phyloP scores from a whole-genome alignment of 495 filamentous ascomycete genomes.

The Talaromyces trachyspermus region DNA sequence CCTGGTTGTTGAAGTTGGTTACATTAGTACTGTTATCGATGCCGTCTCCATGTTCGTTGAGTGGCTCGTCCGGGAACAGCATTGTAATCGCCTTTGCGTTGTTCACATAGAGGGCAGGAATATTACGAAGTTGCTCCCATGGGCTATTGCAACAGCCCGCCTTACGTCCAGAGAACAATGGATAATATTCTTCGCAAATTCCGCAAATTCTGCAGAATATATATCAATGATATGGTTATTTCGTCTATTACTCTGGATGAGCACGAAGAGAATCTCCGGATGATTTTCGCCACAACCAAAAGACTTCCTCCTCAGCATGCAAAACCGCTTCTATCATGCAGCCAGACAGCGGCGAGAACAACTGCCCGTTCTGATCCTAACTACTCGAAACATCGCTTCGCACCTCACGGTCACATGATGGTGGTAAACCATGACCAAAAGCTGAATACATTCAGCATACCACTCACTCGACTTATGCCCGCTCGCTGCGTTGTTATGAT shows the following conservation, averaged over 20 bases:
- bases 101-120: conserved; percentile 9
- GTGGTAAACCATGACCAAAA: too few species aligned
- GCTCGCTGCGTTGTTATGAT: too few species aligned
- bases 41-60: conserved; percentile 10
- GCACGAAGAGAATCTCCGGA: conserved; percentile 1
- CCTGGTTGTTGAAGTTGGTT: too few species aligned
- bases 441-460: too few species aligned
- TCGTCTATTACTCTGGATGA: conserved; percentile 3
- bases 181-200: not conserved
- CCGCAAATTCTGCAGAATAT: not conserved
- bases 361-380: too few species aligned
- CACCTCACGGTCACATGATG: too few species aligned
- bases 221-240: conserved; percentile 8
- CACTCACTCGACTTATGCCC: too few species aligned
- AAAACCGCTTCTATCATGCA: too few species aligned
- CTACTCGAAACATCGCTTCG: too few species aligned
- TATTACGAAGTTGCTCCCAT: conserved; percentile 12
- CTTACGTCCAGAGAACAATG: conserved; percentile 5
- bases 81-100: conserved; percentile 6
- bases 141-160: conserved; percentile 8
- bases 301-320: too few species aligned
- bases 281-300: too few species aligned
- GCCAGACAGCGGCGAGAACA: too few species aligned
- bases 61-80: not conserved
- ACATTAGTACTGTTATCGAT: not conserved